phyloP scores from a whole-genome alignment of 2,329 filamentous ascomycete genomes.

The Pseudogymnoascus sp. region DNA sequence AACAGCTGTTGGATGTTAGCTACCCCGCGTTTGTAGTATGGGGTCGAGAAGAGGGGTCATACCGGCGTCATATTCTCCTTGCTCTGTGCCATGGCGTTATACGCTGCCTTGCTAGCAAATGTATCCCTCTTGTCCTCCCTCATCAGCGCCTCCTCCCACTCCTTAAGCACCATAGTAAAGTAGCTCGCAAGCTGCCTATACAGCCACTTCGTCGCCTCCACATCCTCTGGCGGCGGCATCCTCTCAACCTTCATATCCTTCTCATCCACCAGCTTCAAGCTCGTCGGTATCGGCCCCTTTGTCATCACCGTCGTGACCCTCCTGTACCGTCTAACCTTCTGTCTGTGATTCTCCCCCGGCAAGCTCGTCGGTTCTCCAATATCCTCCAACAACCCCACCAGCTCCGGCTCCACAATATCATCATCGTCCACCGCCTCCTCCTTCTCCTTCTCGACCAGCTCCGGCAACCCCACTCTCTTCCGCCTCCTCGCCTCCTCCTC shows the following conservation, averaged over 20 bases:
- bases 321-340: slow-evolving; percentile 61
- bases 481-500: slow-evolving; percentile 64
- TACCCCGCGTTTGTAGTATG: not conserved
- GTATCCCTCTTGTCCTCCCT: slow-evolving; percentile 55
- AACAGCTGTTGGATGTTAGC: slow-evolving; percentile 49
- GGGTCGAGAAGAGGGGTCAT: slow-evolving; percentile 24
- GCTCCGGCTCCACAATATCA: slow-evolving; percentile 62
- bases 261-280: slow-evolving; percentile 68
- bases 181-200: slow-evolving; percentile 87
- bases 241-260: slow-evolving; percentile 76
- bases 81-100: slow-evolving; percentile 77
- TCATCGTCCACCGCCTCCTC: slow-evolving; percentile 41
- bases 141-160: slow-evolving; percentile 74
- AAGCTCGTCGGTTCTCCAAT: slow-evolving; percentile 64
- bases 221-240: slow-evolving; percentile 50
- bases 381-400: slow-evolving; percentile 57
- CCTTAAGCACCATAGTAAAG: slow-evolving; percentile 88
- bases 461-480: slow-evolving; percentile 71
- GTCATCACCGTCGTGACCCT: slow-evolving; percentile 53
- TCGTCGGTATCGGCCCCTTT: slow-evolving; percentile 79
- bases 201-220: slow-evolving; percentile 58
- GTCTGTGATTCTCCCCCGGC: slow-evolving; percentile 72
- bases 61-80: slow-evolving; percentile 76
- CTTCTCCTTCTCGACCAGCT: slow-evolving; percentile 48
- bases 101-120: slow-evolving; percentile 71